Conservation (phyloP, 768 basidiomycete species). For the Asterophora lycoperdoides region DNA sequence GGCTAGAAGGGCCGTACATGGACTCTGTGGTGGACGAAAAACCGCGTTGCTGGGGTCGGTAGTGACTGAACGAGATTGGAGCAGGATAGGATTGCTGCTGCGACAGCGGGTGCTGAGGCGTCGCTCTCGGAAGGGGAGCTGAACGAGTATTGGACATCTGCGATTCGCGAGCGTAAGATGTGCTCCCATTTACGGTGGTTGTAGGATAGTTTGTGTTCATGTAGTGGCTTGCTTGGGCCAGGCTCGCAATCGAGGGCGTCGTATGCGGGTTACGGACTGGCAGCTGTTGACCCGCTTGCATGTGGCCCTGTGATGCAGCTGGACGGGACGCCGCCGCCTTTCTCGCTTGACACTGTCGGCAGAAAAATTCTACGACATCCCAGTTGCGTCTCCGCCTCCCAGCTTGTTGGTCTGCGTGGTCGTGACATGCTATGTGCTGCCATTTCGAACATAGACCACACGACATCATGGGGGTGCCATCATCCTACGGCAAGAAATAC, state of each 20-base stretch:
- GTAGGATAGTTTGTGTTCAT: conserved; percentile 5
- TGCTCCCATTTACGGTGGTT: conserved; percentile 11
- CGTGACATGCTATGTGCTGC: conserved; percentile 90
- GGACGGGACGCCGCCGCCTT: conserved; percentile 6
- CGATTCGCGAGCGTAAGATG: conserved; percentile 9
- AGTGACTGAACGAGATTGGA: conserved; percentile 42
- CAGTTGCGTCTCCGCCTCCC: conserved; percentile 74
- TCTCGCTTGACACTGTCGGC: conserved; percentile 48
- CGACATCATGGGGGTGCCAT: conserved; percentile 72
- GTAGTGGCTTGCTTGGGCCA: conserved; percentile 5
- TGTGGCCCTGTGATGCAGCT: conserved; percentile 7
- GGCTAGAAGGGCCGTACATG: conserved; percentile 15
- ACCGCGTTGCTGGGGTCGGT: conserved; percentile 40
- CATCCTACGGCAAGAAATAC: conserved; percentile 61
- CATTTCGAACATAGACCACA: conserved; percentile 81
- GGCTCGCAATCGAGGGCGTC: conserved; percentile 1
- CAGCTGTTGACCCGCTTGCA: conserved; percentile 10
- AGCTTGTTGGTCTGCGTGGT: conserved; percentile 57
- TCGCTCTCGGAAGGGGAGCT: background rate
- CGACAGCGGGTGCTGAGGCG: conserved; percentile 11
- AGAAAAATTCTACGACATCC: conserved; percentile 82
- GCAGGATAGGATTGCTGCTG: conserved; percentile 18
- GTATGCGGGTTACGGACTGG: conserved; percentile 11
- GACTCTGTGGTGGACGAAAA: conserved; percentile 27
- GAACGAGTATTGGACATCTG: conserved; percentile 8